Conservation (phyloP, 2,329 filamentous ascomycete species). For the Neonectria coccinea region DNA sequence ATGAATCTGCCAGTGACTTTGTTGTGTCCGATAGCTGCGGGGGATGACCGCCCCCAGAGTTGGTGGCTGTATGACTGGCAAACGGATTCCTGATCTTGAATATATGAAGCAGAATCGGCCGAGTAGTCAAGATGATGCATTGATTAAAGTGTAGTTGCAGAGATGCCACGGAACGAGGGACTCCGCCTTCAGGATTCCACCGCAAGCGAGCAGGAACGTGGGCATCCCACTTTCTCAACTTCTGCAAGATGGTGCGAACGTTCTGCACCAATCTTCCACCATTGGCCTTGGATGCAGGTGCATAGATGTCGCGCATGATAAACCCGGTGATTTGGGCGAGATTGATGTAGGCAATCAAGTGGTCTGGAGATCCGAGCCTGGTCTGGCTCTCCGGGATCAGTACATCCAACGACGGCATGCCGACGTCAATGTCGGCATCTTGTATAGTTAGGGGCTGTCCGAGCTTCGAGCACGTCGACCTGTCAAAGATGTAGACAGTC, state of each 20-base stretch:
- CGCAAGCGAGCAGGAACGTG: constrained; percentile 22
- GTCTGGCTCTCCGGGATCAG: constrained; percentile 7
- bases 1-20: constrained; percentile 29
- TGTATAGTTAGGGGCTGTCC: constrained; percentile 31
- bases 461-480: constrained; percentile 31
- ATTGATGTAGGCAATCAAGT: constrained; percentile 26
- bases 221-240: constrained; percentile 31
- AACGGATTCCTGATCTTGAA: constrained; percentile 28
- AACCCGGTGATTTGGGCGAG: constrained; percentile 26
- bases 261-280: constrained; percentile 25
- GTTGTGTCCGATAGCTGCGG: constrained; percentile 27
- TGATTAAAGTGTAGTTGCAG: constrained; percentile 31
- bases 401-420: constrained; percentile 20
- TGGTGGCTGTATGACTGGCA: not conserved
- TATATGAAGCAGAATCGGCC: constrained; percentile 29
- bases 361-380: constrained; percentile 19
- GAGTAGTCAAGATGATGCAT: constrained; percentile 31
- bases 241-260: constrained; percentile 27
- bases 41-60: not conserved
- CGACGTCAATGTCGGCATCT: constrained; percentile 30
- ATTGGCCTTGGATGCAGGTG: constrained; percentile 27
- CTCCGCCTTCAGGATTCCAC: constrained; percentile 21
- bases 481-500: constrained; percentile 33
- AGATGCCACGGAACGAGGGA: constrained; percentile 28
- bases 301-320: constrained; percentile 30